Evolutionary conservation across 2,329 filamentous ascomycete genomes (phyloP), one percentile per base, ranked within the genome.

Genomic region (Didymella sp.): DNA sequence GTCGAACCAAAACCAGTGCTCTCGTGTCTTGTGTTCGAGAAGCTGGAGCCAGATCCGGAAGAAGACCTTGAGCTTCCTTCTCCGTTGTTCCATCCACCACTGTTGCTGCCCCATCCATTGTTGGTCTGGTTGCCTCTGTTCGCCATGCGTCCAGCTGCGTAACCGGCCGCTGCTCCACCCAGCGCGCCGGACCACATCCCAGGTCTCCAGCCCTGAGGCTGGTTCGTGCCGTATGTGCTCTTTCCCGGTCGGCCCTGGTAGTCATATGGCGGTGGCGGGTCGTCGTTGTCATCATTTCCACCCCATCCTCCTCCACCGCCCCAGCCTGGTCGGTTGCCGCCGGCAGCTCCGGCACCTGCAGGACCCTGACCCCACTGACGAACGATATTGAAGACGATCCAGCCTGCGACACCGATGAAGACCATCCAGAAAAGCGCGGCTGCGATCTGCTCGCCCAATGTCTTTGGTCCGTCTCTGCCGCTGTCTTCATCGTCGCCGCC

Each of bases 1-100:
- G 89, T 91, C 8, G 86, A 88, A 8, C 89, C 89, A 69, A 90
- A 92, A 0, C 89, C 89, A 0, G 89, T 91, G 66, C 87, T 90
- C 65, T 89, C 84, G 66, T 89, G 82, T 50, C 84, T 82, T 13
- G 81, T 78, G 7, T 79, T 78, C 8, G 80, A 82, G 47, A 69
- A 72, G 38, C 76, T 77, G 12, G 66, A 68, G 2, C 69, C 67
- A 44, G 71, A 69, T 2, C 69, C 67, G 37, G 71, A 73, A 2
- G 70, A 72, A 6, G 69, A 71, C 47, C 74, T 67, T 33, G 73
- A 76, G 51, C 71, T 74, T 3, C 74, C 71, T 45, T 76, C 74
- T 8, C 73, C 73, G 74, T 61, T 75, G 64, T 64, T 71, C 73
- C 71, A 75, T 19, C 61, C 63, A 28, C 70, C 64, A 40, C 70